phyloP scores from a whole-genome alignment of 371 early-diverging fungal genomes.

The Mucor irregularis region DNA sequence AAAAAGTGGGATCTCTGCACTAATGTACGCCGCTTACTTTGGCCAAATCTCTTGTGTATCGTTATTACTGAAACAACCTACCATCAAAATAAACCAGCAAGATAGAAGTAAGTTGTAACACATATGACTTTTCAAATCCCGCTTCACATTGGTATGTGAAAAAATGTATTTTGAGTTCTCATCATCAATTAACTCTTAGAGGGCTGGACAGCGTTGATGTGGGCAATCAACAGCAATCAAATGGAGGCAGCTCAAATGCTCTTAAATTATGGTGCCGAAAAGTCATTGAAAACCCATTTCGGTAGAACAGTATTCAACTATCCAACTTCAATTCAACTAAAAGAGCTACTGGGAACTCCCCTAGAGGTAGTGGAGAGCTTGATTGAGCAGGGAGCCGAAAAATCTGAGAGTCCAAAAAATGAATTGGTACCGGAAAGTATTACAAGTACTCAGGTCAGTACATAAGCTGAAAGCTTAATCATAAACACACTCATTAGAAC shows the following conservation, averaged over 20 bases:
- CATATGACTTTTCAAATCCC: slow-evolving; percentile 8
- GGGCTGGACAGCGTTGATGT: slow-evolving; percentile 93
- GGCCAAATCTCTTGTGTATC: slow-evolving; percentile 16
- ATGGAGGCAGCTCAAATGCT: slow-evolving; percentile 62
- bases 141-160: background rate
- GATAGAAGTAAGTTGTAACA: slow-evolving; percentile 26
- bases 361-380: no score
- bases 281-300: slow-evolving; percentile 53
- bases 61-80: slow-evolving; percentile 12
- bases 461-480: no score
- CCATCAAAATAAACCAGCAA: slow-evolving; percentile 14
- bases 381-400: no score
- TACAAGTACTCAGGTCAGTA: no score
- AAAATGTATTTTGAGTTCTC: slow-evolving; percentile 2
- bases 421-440: no score
- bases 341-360: slow-evolving; percentile 8
- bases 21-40: slow-evolving; percentile 31
- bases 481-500: no score
- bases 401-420: no score
- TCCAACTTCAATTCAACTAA: slow-evolving; percentile 42
- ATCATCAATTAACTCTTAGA: slow-evolving; percentile 36
- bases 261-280: slow-evolving; percentile 70
- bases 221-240: slow-evolving; percentile 84
- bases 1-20: slow-evolving; percentile 6
- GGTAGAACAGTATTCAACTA: slow-evolving; percentile 76